Base-by-base conservation (phyloP, 163 green algal species). In the Prototheca cutis region DNA sequence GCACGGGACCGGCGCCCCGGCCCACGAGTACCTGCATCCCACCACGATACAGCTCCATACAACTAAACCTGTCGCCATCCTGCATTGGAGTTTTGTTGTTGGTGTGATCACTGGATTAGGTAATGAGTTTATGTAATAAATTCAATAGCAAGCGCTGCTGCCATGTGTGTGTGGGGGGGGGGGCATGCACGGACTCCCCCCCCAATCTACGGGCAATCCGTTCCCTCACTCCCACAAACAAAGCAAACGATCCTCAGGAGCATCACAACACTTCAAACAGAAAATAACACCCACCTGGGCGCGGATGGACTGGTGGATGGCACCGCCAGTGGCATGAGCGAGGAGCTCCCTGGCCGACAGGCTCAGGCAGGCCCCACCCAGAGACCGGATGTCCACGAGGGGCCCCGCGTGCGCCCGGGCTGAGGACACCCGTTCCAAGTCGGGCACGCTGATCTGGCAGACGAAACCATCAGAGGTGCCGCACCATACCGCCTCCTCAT, bases 381-480 rank as follows among this genome's bases (percentile, higher is more conserved):
- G 33, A 1, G 78, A 61, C 5, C 55, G 24, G 29, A 85, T 48
- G 55, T 67, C 73, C 31, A 76, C 13, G 18, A 82, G 25, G 1
- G 23, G 39, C 0, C 24, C 21, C 17, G 49, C 47, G 45, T 78
- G 64, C 10, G 67, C 66, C 2, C 49, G 45, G 10, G 73, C 40
- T 66, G 40, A 58, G 58, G 53, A 47, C 48, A 77, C 67, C 5
- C 48, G 55, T 7, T 72, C 49, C 28, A 87, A 55, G 0, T 49
- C 40, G 10, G 80, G 76, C 27, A 58, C 64, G 27, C 62, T 45
- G 24, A 77, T 10, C 23, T 76, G 73, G 39, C 63, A 73, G 19
- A 87, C 42, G 10, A 66, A 49, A 21, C 79, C 79, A 25, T 40
- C 61, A 2, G 65, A 61, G 0, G 68, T 84, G 42, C 78, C 82